Base-by-base conservation (phyloP, 306 rosid genomes). In the Dryas alaskensis region DNA sequence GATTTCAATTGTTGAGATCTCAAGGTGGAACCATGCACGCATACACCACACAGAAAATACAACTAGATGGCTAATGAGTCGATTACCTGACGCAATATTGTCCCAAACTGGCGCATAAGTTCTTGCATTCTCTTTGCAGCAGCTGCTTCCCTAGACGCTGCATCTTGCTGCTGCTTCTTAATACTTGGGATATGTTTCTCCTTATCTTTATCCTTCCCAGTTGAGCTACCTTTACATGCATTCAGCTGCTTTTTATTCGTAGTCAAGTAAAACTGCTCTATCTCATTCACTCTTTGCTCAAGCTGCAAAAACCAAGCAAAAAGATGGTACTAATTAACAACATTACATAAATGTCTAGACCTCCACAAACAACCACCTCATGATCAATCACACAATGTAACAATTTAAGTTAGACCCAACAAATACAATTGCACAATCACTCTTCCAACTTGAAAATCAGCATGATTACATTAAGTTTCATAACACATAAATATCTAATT, bases 61-160 rank as follows among this genome's bases (percentile, higher is more conserved):
- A 46, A 63, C 57, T 70, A n/a, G 60, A 57, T 57, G 5, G 48
- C 63, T 5, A 58, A 65, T 61, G 57, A 70, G 73, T 48, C 31
- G 22, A 80, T 78, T 79, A 69, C 98, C 95, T 90, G 98, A 61
- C 87, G 90, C 82, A 93, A 81, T 76, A 93, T 89, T 59, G 96
- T 79, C 76, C 98, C 93, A 43, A 87, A 89, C 19, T 90, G 97
- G 69, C 97, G 96, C 80, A 90, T 90, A 39, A 93, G 93, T 68
- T 93, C 98, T 76, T 86, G 97, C 97, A 93, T 89, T 89, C 98
- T 86, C 89, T 93, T 90, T 27, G 86, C 69, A 73, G 97, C 86
- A 77, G 89, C 97, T 3, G 84, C 89, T 83, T 90, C 96, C 84
- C 93, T 88, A 44, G 80, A 88, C 22, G 92, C 74, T 71, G 90